A percentile compares a stretch with the other conserved stretches of the same genome.
These are phyloP conservation scores for Isabelozyma heimii DNA, from an alignment of 805 yeast genomes.

Conservation along the genomic window DNA sequence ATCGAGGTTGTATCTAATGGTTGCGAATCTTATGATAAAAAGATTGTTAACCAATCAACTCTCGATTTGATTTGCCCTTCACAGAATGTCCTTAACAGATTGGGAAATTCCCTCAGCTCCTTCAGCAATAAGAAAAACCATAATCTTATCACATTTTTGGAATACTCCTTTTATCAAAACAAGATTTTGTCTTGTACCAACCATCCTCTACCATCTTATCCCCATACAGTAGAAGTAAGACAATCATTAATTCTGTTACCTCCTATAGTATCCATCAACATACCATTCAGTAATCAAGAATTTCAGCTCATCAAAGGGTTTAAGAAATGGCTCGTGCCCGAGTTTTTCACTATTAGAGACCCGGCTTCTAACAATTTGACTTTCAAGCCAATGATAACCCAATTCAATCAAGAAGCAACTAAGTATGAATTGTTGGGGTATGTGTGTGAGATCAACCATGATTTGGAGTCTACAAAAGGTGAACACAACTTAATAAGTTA, in stretches of 20 bases:
- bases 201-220: conserved; percentile 38
- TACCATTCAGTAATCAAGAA: conserved; percentile 55
- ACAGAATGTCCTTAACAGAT: conserved; percentile 18
- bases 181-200: conserved; percentile 48
- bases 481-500: conserved; percentile 61
- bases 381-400: conserved; percentile 32
- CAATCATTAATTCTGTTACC: conserved; percentile 57
- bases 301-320: conserved; percentile 48
- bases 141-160: conserved; percentile 53
- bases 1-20: conserved; percentile 39
- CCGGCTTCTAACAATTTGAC: conserved; percentile 22
- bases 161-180: conserved; percentile 54
- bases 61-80: conserved; percentile 45
- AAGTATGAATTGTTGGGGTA: conserved; percentile 67
- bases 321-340: conserved; percentile 60
- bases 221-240: conserved; percentile 48
- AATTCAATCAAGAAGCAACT: conserved; percentile 21
- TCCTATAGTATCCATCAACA: conserved; percentile 60
- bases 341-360: conserved; percentile 45
- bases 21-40: conserved; percentile 36
- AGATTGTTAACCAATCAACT: conserved; percentile 32
- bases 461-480: conserved; percentile 33
- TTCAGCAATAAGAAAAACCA: conserved; percentile 20
- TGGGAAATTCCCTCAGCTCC: conserved; percentile 10
- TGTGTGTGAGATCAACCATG: conserved; percentile 63